Evolutionary conservation across 257 asterid genomes (phyloP).

Genomic region (Solanum chiquidenum): DNA sequence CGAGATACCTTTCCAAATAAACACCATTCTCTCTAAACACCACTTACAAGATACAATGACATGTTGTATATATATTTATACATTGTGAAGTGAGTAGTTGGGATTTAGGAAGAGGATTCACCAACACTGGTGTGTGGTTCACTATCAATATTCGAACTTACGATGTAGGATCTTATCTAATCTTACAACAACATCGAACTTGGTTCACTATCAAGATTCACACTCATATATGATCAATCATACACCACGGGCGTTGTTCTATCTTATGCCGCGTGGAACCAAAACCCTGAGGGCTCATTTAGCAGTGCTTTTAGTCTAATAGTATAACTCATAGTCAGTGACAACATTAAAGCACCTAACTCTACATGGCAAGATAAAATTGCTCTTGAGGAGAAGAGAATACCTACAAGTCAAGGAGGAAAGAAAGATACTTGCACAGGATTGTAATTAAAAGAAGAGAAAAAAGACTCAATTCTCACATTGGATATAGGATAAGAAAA

Average conservation of each 20-base stretch:
- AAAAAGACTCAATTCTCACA: background rate
- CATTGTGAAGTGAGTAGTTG: background rate
- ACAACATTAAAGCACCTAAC: background rate
- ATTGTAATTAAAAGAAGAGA: background rate
- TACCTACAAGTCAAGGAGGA: background rate
- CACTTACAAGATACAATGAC: background rate
- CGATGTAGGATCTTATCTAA: too few relatives aligned
- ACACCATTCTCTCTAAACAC: too few relatives aligned
- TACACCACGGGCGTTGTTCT: background rate
- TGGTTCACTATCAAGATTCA: background rate
- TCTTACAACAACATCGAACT: background rate
- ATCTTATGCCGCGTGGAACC: background rate
- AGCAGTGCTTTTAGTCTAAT: background rate
- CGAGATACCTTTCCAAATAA: background rate
- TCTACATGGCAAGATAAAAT: background rate
- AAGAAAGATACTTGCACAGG: background rate
- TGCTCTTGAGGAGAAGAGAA: background rate
- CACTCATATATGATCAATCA: background rate
- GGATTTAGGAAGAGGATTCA: background rate
- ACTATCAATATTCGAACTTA: too few relatives aligned
- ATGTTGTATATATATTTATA: background rate
- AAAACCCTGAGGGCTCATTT: background rate
- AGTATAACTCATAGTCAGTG: background rate
- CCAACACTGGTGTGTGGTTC: background rate
- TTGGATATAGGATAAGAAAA: background rate